A percentile compares a stretch with the other conserved stretches of the same genome.
Evolutionary conservation across 1,284 basidiomycete genomes (phyloP).

Genomic region (Coniophora puteana): DNA sequence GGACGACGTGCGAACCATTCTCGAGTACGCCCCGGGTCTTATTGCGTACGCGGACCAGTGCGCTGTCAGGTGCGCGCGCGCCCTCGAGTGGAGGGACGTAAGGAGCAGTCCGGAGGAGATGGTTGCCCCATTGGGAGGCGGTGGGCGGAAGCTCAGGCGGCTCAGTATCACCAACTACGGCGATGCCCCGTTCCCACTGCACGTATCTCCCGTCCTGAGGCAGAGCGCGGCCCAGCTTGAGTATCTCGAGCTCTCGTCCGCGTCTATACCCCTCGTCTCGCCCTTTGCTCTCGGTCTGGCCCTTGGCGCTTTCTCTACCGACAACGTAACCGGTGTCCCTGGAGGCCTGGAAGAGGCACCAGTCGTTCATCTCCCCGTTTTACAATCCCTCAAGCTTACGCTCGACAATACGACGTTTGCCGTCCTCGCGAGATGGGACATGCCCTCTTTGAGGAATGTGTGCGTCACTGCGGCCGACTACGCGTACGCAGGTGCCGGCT

Average conservation of each 20-base stretch:
- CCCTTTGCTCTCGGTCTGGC: conserved; percentile 36
- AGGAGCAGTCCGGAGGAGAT: conserved; percentile 49
- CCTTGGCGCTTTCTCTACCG: conserved; percentile 25
- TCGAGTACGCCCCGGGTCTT: conserved; percentile 57
- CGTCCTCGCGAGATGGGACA: conserved; percentile 53
- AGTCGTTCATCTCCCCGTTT: conserved; percentile 43
- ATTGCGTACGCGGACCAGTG: conserved; percentile 60
- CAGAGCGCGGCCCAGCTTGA: conserved; percentile 46
- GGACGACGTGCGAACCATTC: conserved; percentile 58
- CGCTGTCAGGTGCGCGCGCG: conserved; percentile 52
- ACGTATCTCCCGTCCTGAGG: conserved; percentile 49
- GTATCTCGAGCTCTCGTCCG: conserved; percentile 56
- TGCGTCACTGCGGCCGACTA: conserved; percentile 68
- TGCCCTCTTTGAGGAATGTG: conserved; percentile 58
- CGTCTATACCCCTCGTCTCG: conserved; percentile 25
- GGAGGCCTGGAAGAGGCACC: no score
- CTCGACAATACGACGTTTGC: conserved; percentile 67
- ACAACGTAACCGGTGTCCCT: no score
- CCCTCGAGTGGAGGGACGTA: conserved; percentile 40
- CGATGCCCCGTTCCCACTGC: conserved; percentile 54
- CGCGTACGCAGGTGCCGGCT: conserved; percentile 57
- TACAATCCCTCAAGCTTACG: conserved; percentile 63
- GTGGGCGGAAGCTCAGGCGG: conserved; percentile 46
- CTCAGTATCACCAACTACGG: conserved; percentile 71
- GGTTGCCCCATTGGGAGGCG: conserved; percentile 53